A percentile compares a stretch with the other conserved stretches of the same genome.
phyloP scores from a whole-genome alignment of 78 protist genomes.

The Anaeramoeba flamelloides region DNA sequence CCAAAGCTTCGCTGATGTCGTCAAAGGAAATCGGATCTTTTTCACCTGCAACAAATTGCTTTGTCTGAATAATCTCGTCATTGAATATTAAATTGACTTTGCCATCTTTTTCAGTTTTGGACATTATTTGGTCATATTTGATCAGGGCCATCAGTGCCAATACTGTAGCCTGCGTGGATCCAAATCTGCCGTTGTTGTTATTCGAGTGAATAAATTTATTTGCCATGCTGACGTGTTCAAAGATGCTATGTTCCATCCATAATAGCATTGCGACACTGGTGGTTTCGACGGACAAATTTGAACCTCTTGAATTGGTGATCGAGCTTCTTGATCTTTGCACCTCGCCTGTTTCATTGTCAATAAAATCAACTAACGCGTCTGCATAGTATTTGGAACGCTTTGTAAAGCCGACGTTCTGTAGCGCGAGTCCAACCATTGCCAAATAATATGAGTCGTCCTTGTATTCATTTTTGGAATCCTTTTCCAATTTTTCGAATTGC shows the following conservation, averaged over 20 bases:
- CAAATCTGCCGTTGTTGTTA: slow-evolving; percentile 13
- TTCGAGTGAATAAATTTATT: not conserved
- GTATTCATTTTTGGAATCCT: not conserved
- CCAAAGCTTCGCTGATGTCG: not conserved
- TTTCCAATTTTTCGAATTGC: not conserved
- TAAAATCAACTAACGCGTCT: not conserved
- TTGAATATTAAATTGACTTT: not conserved
- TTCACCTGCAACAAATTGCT: not conserved
- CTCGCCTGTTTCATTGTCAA: not conserved
- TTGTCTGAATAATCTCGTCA: not conserved
- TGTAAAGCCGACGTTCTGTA: not conserved
- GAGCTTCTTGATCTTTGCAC: slow-evolving; percentile 7
- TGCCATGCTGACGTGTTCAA: not conserved
- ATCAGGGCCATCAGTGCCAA: slow-evolving; percentile 25
- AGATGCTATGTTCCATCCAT: not conserved
- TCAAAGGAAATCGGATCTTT: not conserved
- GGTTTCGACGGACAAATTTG: slow-evolving; percentile 11
- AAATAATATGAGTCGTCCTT: slow-evolving; percentile 11
- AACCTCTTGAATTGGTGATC: slow-evolving; percentile 19
- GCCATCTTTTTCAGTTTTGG: not conserved
- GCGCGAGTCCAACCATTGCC: slow-evolving; percentile 1
- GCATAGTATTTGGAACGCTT: not conserved
- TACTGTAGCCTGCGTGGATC: slow-evolving; percentile 22
- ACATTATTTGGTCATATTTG: not conserved
- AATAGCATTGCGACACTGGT: slow-evolving; percentile 4